Conservation (phyloP, 1,284 basidiomycete species). For the Grifola frondosa region DNA sequence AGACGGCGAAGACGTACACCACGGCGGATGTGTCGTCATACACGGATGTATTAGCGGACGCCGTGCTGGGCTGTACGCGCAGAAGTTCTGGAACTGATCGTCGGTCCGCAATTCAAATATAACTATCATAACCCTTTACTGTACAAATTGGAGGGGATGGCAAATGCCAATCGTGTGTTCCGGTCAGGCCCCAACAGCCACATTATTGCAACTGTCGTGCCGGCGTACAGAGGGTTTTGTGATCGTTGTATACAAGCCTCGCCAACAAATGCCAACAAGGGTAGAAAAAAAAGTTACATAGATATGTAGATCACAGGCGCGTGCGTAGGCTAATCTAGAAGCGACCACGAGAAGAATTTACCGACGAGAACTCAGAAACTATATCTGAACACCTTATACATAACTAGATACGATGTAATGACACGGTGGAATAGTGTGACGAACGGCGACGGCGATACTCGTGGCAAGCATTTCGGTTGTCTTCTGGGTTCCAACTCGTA, state of each 20-base stretch:
- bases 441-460: neutral
- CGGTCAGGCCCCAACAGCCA: too few species aligned
- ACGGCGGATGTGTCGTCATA: slow-evolving; percentile 51
- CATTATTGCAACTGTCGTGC: too few species aligned
- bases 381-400: slow-evolving; percentile 12
- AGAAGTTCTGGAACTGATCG: slow-evolving; percentile 54
- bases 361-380: slow-evolving; percentile 2
- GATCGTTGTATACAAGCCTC: too few species aligned
- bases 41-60: slow-evolving; percentile 47
- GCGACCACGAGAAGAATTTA: slow-evolving; percentile 4
- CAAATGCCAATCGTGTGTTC: too few species aligned
- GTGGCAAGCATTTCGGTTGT: slow-evolving; percentile 4
- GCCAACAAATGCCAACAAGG: too few species aligned
- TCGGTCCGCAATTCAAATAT: too few species aligned
- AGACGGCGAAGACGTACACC: slow-evolving; percentile 51
- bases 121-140: too few species aligned
- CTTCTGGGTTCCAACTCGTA: slow-evolving; percentile 15
- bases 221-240: too few species aligned
- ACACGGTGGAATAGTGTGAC: neutral
- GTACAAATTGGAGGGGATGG: too few species aligned
- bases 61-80: slow-evolving; percentile 62
- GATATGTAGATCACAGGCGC: slow-evolving; percentile 8
- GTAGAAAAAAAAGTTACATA: slow-evolving; percentile 13
- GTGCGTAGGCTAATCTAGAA: slow-evolving; percentile 4
- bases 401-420: slow-evolving; percentile 11